Evolutionary conservation across 164 flowering plant genomes (phyloP).

Genomic region (Akebia trifoliata): DNA sequence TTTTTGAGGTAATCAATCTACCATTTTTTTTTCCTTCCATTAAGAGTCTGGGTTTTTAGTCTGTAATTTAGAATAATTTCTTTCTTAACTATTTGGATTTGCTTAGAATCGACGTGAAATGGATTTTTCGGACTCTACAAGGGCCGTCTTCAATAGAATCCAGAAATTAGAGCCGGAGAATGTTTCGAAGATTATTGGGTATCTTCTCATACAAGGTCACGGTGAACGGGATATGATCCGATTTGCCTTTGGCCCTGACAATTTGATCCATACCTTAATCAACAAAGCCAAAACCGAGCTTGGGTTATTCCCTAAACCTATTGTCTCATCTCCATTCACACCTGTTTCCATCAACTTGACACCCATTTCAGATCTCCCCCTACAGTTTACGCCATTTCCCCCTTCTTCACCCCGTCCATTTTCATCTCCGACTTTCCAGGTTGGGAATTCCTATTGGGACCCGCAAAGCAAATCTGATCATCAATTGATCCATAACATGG

Average conservation of each 20-base stretch:
- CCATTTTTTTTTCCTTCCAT: too few species aligned
- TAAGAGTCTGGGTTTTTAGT: too few species aligned
- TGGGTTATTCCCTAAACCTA: constrained; percentile 19
- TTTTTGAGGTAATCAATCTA: too few species aligned
- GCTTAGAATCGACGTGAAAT: constrained; percentile 29
- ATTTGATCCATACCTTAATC: constrained; percentile 34
- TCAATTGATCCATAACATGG: constrained; percentile 24
- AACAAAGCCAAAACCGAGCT: constrained; percentile 43
- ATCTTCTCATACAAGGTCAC: constrained; percentile 47
- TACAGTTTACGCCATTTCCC: constrained; percentile 38
- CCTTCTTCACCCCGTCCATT: constrained; percentile 36
- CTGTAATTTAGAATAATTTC: background rate
- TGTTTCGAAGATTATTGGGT: constrained; percentile 59
- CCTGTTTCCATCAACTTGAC: constrained; percentile 21
- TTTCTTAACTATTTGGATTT: background rate
- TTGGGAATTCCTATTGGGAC: constrained; percentile 44
- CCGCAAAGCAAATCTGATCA: constrained; percentile 27
- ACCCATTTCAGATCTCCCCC: constrained; percentile 34
- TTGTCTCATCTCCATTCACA: constrained; percentile 27
- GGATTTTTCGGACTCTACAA: constrained; percentile 66
- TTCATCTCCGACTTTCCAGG: constrained; percentile 23
- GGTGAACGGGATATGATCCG: constrained; percentile 59
- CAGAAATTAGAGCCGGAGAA: constrained; percentile 60
- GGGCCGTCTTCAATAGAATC: constrained; percentile 49
- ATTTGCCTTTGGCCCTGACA: constrained; percentile 64